Evolutionary conservation across 208 protist genomes (phyloP), one percentile per base, ranked within the genome.

Genomic region (Leishmania arabica): DNA sequence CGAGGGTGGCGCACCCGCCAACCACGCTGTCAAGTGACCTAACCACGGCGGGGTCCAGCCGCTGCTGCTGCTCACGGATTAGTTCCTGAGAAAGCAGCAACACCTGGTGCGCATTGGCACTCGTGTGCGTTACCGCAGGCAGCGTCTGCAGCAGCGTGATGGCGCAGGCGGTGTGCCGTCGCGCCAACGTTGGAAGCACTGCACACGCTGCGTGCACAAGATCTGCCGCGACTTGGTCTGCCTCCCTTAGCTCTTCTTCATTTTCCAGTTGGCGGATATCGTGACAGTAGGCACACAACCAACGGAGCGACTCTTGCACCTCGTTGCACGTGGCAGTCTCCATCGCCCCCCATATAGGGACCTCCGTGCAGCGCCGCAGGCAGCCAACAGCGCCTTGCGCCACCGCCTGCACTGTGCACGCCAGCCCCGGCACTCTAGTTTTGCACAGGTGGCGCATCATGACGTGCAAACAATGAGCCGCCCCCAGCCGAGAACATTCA

Each of bases 321-420:
- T 65, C 65, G 54, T 56, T 47, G 66, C 77, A 66, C 77, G 77
- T 80, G 42, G 51, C 77, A 2, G 31, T 74, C 66, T 80, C 68
- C 77, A 80, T 15, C 77, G n/a, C 8, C 21, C 68, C 77, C 65
- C 65, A 74, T 37, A 27, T 27, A 34, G 65, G 34, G 49, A 27
- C 66, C 51, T 58, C 65, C 13, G 45, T 62, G 66, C 65, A 75
- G 47, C 77, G 66, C 21, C 77, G 49, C 31, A 74, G 45, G 49
- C 77, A 80, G 42, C 49, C 77, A 2, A 80, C 21, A 31, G 47
- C 65, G 2, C 77, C 77, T 27, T 65, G 37, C 40, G 49, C 19
- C 37, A 68, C 56, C 13, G 27, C 56, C 34, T 77, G 54, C 31
- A 51, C 56, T 74, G 6, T 60, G n/a, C 49, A 11, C 19, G 2